Base-by-base conservation (phyloP, 805 yeast genomes). In the Yarrowia sp. region DNA sequence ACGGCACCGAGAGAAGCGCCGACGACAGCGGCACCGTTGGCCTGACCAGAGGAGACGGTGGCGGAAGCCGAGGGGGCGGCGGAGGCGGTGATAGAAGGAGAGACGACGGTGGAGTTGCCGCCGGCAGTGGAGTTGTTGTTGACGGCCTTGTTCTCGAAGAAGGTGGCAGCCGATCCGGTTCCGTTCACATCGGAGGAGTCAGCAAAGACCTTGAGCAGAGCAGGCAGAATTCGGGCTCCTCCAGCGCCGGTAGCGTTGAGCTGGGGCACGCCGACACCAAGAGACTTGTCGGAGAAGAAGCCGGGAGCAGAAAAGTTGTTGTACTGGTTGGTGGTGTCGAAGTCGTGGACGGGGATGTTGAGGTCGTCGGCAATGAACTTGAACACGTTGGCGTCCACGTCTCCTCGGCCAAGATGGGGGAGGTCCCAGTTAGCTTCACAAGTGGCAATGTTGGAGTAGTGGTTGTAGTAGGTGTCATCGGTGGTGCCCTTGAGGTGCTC, bases 401-500 rank as follows among this genome's bases (percentile, higher is more conserved):
- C 86, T 72, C 79, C 78, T 73, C 87, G 82, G 64, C 87, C 87
- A 69, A 84, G 79, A 70, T 81, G 76, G 55, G 82, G 80, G 68
- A 84, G 80, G 68, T 78, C 82, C 84, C 82, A 84, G 82, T 84
- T 84, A 68, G 82, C 84, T 77, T 82, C 81, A 59, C 81, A 79
- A 48, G 86, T 74, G 19, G 87, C 78, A 61, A 84, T 71, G 74
- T 82, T 81, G 49, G 86, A 82, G 80, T 83, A 84, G 75, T 84
- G 87, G 76, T 82, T 80, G 77, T 84, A 84, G 80, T 77, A 84
- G 53, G 84, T 84, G 70, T 72, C 71, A 72, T 84, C 87, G 10
- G 76, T 72, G 64, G 84, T 82, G 71, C 85, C 85, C 71, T 77
- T 75, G 70, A 77, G 73, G 8, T 74, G 71, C 52, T 80, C 80